Evolutionary conservation across 1,139 yeast species (phyloP), one percentile per base, ranked within the genome.

Genomic region (Suhomyces anneliseae): DNA sequence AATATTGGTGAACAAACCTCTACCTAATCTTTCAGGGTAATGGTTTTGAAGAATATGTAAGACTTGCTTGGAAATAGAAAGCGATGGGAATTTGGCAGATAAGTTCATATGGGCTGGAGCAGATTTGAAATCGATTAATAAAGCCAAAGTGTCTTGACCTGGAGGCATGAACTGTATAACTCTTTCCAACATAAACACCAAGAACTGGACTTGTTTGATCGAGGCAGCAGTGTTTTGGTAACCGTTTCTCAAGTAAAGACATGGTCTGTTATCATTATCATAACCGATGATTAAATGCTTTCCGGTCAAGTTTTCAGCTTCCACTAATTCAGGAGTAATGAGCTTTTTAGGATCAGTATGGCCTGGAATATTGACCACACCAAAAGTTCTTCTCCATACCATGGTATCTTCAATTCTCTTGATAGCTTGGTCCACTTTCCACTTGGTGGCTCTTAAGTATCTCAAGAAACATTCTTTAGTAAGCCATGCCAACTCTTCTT

Each of bases 111-210:
- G 67, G 2, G 65, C 68, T 5, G 79, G 79, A 1, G 79, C 78
- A 2, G 76, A 85, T 66, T 90, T 89, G 67, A 92, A 93, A 67
- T 93, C 98, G 53, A 92, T 92, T 54, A 93, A 72, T 46, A 93
- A 70, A 1, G 97, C 97, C 44, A 92, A 73, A 33, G 93, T 87
- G 61, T 90, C 98, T 66, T 92, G 98, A 8, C 98, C 98, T 1
- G 90, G 81, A 3, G 97, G 97, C 97, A 92, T 92, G 65, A 82
- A 85, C 62, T 90, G 95, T 46, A 92, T 90, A 33, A 87, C 93
- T 49, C 92, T 77, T 64, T 93, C 99, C 54, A 93, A 76, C 90
- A 87, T 87, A 70, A 78, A 93, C 8, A 93, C 98, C 59, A 93
- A 74, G 64, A 90, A 96, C 65, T 93, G 95, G 8, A 93, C 96